Base-by-base conservation (phyloP, 768 basidiomycete species). In the Mycena sanguinolenta region DNA sequence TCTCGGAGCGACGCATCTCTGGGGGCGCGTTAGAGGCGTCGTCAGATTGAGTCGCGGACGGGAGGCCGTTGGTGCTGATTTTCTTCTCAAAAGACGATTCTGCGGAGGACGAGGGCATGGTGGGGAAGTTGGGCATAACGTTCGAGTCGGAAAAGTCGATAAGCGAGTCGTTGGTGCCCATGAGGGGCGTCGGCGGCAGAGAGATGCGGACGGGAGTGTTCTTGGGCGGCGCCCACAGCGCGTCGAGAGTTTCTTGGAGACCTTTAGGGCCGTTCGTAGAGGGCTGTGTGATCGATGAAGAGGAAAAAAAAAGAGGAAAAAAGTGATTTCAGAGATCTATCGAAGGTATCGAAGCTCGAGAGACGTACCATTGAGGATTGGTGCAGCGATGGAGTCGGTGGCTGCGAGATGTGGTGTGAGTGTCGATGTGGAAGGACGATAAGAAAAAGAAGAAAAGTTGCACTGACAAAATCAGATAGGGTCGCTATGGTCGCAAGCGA, bases 181-280 rank as follows among this genome's bases (percentile, higher is more conserved):
- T n/a, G 27, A 53, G 54, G 44, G 63, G 72, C 21, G 72, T 58
- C 9, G 53, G 44, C 28, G 65, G 72, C 12, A 64, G 70, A 2
- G 70, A 68, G 57, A 74, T 63, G 60, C 70, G 73, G 52, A 74
- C 59, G 19, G 60, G 28, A 36, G 59, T 61, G 28, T 32, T 34
- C 42, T 71, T 69, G 3, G 70, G 59, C n/a, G 73, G 70, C 44
- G 70, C 70, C 70, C 69, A 74, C 0, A 71, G 50, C 44, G 69
- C 62, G 58, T 74, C 69, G 23, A 71, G 65, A 25, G 61, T 44
- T 49, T 71, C 69, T 27, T 74, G 69, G 10, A 74, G 66, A 39
- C 66, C 13, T 50, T 25, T 30, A 58, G 28, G 10, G 34, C 32
- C 57, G 38, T 54, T 17, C 21, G 19, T 63, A 58, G 69, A 52